Conservation (phyloP, 192 early-diverging fungal species). For the Coemansia sp. region DNA sequence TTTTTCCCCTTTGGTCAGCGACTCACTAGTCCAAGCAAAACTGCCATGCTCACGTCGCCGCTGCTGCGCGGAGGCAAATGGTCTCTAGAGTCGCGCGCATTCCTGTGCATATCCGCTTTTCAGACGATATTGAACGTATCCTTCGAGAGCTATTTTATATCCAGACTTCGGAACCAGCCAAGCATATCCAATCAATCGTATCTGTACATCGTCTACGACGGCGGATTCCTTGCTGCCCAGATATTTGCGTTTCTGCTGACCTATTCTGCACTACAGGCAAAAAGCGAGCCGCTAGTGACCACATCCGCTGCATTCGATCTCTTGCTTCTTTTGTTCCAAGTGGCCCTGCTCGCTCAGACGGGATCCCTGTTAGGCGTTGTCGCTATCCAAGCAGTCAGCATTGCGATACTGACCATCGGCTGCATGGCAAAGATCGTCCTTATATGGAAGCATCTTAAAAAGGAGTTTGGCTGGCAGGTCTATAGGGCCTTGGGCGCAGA, state of each 20-base stretch:
- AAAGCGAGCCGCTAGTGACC: conserved; percentile 30
- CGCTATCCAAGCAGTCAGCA: conserved; percentile 22
- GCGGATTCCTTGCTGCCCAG: conserved; percentile 32
- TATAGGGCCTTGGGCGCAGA: conserved; percentile 50
- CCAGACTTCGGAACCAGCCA: not conserved
- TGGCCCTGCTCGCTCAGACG: conserved; percentile 26
- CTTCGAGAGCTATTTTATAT: conserved; percentile 25
- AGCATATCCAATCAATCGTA: conserved; percentile 5
- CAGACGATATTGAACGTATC: conserved; percentile 28
- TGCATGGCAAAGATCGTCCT: conserved; percentile 23
- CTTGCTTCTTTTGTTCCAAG: conserved; percentile 20
- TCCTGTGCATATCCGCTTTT: conserved; percentile 16
- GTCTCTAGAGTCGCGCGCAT: conserved; percentile 19
- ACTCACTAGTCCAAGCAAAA: not conserved
- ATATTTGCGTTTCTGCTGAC: conserved; percentile 21
- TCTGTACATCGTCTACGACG: conserved; percentile 30
- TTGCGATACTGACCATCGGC: conserved; percentile 18
- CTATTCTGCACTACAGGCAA: conserved; percentile 15
- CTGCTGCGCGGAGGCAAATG: conserved; percentile 27
- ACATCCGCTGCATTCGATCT: conserved; percentile 34
- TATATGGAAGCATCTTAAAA: conserved; percentile 34
- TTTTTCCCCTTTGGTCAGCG: not conserved
- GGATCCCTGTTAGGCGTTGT: conserved; percentile 7
- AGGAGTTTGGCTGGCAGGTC: conserved; percentile 52
- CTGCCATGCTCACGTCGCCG: conserved; percentile 22